Conservation (phyloP, 2,329 filamentous ascomycete genomes). For the Tolypocladium ovalisporum region DNA sequence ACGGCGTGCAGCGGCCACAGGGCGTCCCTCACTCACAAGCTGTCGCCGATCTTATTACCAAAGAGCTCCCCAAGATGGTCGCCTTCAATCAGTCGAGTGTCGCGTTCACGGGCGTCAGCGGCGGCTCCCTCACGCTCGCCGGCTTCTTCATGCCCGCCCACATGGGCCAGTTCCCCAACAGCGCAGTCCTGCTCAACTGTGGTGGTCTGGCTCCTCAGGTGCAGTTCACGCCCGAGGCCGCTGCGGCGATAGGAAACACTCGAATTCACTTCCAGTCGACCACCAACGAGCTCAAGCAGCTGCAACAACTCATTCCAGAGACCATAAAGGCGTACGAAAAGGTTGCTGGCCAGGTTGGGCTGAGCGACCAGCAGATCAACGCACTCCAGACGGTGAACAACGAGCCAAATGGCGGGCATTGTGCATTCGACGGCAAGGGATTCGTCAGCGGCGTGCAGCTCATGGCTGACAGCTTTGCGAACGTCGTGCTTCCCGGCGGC, state of each 20-base stretch:
- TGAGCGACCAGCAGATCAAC: slow-evolving; percentile 33
- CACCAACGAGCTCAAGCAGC: slow-evolving; percentile 33
- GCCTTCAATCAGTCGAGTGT: slow-evolving; percentile 41
- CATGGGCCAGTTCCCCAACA: slow-evolving; percentile 36
- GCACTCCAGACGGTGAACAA: slow-evolving; percentile 46
- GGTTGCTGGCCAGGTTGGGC: slow-evolving; percentile 29
- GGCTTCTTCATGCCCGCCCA: slow-evolving; percentile 49
- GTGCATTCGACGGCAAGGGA: slow-evolving; percentile 42
- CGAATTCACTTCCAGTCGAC: slow-evolving; percentile 47
- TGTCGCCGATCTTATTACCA: slow-evolving; percentile 39
- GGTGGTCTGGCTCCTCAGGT: slow-evolving; percentile 44
- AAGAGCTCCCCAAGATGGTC: slow-evolving; percentile 38
- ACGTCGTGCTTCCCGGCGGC: slow-evolving; percentile 38
- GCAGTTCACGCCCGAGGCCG: slow-evolving; percentile 27
- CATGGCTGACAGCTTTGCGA: slow-evolving; percentile 40
- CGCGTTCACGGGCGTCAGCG: slow-evolving; percentile 47
- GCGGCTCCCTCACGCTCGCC: slow-evolving; percentile 40
- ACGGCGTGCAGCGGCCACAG: slow-evolving; percentile 39
- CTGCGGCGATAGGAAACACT: slow-evolving; percentile 30
- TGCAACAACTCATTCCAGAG: slow-evolving; percentile 39
- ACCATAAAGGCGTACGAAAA: slow-evolving; percentile 40
- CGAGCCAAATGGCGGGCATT: slow-evolving; percentile 43
- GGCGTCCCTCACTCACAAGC: slow-evolving; percentile 45
- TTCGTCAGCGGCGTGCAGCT: slow-evolving; percentile 47
- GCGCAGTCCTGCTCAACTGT: slow-evolving; percentile 45